Base-by-base conservation (phyloP, 1,284 basidiomycete genomes). In the Sporisorium graminicola region DNA sequence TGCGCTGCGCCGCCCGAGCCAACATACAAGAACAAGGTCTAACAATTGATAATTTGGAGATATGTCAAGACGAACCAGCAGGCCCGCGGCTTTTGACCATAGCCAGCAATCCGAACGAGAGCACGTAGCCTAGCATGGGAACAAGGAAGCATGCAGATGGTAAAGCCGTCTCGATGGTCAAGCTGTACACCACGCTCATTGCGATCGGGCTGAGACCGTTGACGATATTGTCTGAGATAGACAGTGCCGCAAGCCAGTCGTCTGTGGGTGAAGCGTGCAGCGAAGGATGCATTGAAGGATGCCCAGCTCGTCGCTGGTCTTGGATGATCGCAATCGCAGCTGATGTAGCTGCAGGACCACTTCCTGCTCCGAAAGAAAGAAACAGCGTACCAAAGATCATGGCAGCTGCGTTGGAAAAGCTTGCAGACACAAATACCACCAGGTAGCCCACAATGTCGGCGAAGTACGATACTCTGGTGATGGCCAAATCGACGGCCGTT, bases 291-390 rank as follows among this genome's bases (percentile, higher is more conserved):
- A 76, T 26, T 9, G 73, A 58, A 16, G 67, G 68, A 31, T 67
- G 61, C 4, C 60, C 59, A 16, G 65, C 57, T 27, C 57, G 55
- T 22, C 64, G 58, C 43, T 65, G 65, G 31, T 76, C 68, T 31
- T 71, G 68, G 18, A 76, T 68, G 52, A 72, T 72, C 31, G 74
- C 69, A 22, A 76, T 76, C 16, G 74, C 74, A 16, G 74, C 74
- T 6, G 69, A 72, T 4, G 69, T 63, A 9, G 72, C 65, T 8
- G 69, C 74, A 12, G 74, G 74, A 16, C 69, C 69, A 3, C 68
- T 65, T 3, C 65, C 74, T 8, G 74, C 74, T 14, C 74, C 74
- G 22, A 76, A 72, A 0, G 65, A 68, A 7, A 76, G 65, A 26
- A 68, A 68, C 9, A 72, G 51, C 18, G 74, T 76, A 12, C 74